Base-by-base conservation (phyloP, 805 yeast species). In the Candida maesae region DNA sequence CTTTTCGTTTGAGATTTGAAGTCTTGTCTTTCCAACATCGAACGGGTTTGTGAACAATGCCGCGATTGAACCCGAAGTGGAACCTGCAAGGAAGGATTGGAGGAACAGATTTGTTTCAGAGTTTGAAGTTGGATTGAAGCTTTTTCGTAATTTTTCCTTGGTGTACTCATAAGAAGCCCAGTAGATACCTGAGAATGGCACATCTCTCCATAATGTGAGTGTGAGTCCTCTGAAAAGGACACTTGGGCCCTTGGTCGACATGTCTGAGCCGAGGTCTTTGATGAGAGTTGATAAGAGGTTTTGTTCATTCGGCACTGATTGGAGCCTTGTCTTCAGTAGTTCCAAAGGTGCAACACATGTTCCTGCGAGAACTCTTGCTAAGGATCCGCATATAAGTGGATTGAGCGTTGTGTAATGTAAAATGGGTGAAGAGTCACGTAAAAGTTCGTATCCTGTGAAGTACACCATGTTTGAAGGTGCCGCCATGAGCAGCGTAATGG, bases 11-110 rank as follows among this genome's bases (percentile, higher is more conserved):
- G 60, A n/a, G 74, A 86, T 73, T 62, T 93, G 99, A 45, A 87
- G 67, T 53, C 98, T 71, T 5, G 99, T 93, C 56, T 93, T 93
- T 5, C 97, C 98, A 9, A 93, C 99, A 60, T 93, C 99, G 55
- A 93, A 93, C 1, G 99, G 98, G 42, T 95, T 89, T 2, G 99
- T 93, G 31, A 75, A 66, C 2, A 91, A 52, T 0, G 98, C 96
- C 0, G 97, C 96, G 4, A 85, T 64, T 0, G 84, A 62, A 1
- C 99, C 99, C 4, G 95, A 79, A 1, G 84, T 47, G 0, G 91
- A 84, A 0, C 99, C 99, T 10, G 93, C 76, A 3, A 84, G 45
- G 55, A 91, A 90, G 24, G 88, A 78, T 37, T 79, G 74, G 2
- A 71, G 40, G 46, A 84, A 81, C 5, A 81, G 67, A 41, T 66